phyloP scores from a whole-genome alignment of 192 early-diverging fungal species.

The Backusella circina region DNA sequence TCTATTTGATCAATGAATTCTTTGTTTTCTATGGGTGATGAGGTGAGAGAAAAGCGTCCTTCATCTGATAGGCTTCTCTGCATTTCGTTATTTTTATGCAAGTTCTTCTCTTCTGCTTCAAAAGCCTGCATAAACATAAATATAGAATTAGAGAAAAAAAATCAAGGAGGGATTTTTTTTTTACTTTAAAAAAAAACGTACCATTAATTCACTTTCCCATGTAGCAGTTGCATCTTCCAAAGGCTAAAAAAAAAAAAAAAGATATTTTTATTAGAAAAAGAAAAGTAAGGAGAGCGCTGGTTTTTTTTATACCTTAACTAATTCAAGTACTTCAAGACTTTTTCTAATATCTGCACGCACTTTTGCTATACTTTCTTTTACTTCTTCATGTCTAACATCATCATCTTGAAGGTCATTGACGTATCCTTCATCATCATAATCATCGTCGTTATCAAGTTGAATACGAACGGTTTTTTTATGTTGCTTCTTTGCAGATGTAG shows the following conservation, averaged over 20 bases:
- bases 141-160: slow-evolving; percentile 3
- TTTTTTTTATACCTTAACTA: slow-evolving; percentile 22
- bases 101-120: slow-evolving; percentile 17
- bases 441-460: background rate
- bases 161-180: background rate
- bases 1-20: background rate
- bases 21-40: slow-evolving; percentile 5
- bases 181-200: background rate
- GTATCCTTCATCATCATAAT: slow-evolving; percentile 22
- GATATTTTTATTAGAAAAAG: background rate
- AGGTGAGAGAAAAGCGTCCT: slow-evolving; percentile 5
- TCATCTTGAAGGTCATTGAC: slow-evolving; percentile 18
- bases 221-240: slow-evolving; percentile 7
- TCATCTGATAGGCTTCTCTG: slow-evolving; percentile 1
- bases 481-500: background rate
- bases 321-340: slow-evolving; percentile 30
- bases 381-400: slow-evolving; percentile 17
- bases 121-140: background rate
- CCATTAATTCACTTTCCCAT: slow-evolving; percentile 28
- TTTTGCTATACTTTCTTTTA: slow-evolving; percentile 35
- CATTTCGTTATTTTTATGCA: background rate
- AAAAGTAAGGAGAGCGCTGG: background rate
- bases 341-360: slow-evolving; percentile 32
- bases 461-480: slow-evolving; percentile 1
- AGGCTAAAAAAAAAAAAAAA: slow-evolving; percentile 4